phyloP scores from a whole-genome alignment of 257 asterid species.

The Nemophila menziesii region DNA sequence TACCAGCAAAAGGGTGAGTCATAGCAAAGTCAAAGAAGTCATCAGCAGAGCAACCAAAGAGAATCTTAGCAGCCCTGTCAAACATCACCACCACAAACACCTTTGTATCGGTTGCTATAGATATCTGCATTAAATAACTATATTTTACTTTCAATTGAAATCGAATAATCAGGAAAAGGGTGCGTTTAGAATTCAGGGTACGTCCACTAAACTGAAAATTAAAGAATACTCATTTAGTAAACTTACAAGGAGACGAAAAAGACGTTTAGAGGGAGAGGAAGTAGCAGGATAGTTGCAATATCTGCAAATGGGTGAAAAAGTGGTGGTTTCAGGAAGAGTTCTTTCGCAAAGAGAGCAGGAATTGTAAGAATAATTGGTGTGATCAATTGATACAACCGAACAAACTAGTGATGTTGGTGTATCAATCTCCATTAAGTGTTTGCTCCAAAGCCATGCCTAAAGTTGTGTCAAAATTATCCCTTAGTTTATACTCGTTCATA shows the following conservation, averaged over 20 bases:
- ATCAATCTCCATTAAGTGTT: conserved; percentile 27
- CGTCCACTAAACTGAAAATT: neutral
- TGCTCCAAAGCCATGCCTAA: conserved; percentile 15
- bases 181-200: no score
- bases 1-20: conserved; percentile 64
- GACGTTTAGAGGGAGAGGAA: conserved; percentile 47
- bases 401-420: conserved; percentile 33
- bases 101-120: conserved; percentile 60
- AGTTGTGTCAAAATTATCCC: no score
- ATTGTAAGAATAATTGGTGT: conserved; percentile 38
- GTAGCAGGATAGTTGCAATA: conserved; percentile 35
- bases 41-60: conserved; percentile 90
- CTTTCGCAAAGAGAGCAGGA: conserved; percentile 66
- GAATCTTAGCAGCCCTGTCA: conserved; percentile 69
- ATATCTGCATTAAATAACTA: conserved; percentile 36
- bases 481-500: no score
- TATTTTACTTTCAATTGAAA: no score
- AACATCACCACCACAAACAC: conserved; percentile 76
- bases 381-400: conserved; percentile 60
- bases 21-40: conserved; percentile 72
- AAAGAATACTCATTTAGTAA: neutral
- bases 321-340: conserved; percentile 34
- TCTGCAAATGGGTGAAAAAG: conserved; percentile 24
- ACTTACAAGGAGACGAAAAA: conserved; percentile 74
- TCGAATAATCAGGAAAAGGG: no score